Evolutionary conservation across 2,329 filamentous ascomycete genomes (phyloP).

Genomic region (Colletotrichum sp.): DNA sequence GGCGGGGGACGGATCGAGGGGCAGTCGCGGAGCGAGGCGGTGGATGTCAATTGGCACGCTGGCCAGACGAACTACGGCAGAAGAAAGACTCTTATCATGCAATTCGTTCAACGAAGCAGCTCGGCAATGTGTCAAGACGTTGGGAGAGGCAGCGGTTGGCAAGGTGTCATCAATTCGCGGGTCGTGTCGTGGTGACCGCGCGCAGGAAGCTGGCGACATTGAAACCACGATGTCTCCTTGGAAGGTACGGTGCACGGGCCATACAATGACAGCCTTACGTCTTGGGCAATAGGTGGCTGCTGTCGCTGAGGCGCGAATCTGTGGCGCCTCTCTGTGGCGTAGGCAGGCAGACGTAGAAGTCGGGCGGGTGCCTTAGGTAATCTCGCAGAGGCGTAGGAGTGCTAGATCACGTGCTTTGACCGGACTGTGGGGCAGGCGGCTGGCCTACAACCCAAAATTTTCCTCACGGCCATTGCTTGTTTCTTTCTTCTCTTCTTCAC

Average conservation of each 20-base stretch:
- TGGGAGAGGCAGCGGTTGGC: not conserved
- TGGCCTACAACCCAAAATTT: constrained; percentile 20
- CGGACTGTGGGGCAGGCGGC: not conserved
- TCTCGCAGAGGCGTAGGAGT: not conserved
- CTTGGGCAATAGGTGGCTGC: not conserved
- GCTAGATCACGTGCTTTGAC: constrained; percentile 13
- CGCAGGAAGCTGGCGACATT: constrained; percentile 12
- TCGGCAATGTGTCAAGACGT: not conserved
- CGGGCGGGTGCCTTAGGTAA: not conserved
- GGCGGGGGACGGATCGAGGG: constrained; percentile 26
- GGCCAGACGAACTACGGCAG: constrained; percentile 26
- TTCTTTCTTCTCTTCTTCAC: constrained; percentile 52
- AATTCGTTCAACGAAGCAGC: not conserved
- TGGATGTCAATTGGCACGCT: constrained; percentile 29
- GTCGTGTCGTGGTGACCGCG: not conserved
- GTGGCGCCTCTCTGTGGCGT: not conserved
- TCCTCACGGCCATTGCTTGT: constrained; percentile 32
- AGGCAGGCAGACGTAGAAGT: not conserved
- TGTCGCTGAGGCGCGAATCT: not conserved
- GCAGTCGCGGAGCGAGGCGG: constrained; percentile 25
- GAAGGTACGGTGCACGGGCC: constrained; percentile 12
- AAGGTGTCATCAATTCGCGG: constrained; percentile 4
- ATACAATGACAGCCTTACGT: constrained; percentile 5
- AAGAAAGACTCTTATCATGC: constrained; percentile 1
- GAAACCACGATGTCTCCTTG: constrained; percentile 23